Base-by-base conservation (phyloP, 768 basidiomycete species). In the Xerocomellus amylosporus region DNA sequence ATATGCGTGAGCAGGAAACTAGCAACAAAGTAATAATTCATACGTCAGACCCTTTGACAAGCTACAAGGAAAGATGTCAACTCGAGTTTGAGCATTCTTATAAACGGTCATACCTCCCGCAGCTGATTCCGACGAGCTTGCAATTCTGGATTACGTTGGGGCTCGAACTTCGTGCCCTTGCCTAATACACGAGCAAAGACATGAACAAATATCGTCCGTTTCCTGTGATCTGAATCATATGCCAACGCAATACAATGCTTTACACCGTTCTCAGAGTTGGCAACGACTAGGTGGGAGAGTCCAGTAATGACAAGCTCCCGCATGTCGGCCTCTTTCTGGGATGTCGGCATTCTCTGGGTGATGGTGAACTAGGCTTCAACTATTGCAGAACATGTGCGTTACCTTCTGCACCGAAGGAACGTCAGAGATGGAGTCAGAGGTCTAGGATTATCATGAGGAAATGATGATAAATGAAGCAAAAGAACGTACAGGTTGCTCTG, bases 251-350 rank as follows among this genome's bases (percentile, higher is more conserved):
- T 80, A 62, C 88, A 93, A 67, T 95, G 90, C 68, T 93, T 93
- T 65, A 95, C 84, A 6, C 91, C 93, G 61, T 84, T 87, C 64
- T 94, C 90, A 15, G 89, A 85, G 65, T 96, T 96, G 13, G 91
- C 82, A 33, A 79, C 82, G 51, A 96, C 85, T 7, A 96, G 76
- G 56, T 93, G 86, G 1, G 92, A 82, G 8, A 96, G 79, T 1
- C 88, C 90, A 6, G 83, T 80, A 54, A 95, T 88, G 40, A 91
- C 85, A 15, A 90, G 74, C 54, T 91, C 87, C 14, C 87, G 82
- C 38, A 91, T 71, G 53, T 87, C 85, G 1, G 79, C 78, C 49
- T 83, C 82, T 60, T 77, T 78, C 44, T 79, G 78, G 7, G 78
- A 77, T 7, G 68, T 54, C 13, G 74, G 73, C 54, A 73, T 71